Evolutionary conservation across 192 early-diverging fungal species (phyloP), one percentile per base, ranked within the genome.

Genomic region (Coemansia sp.): DNA sequence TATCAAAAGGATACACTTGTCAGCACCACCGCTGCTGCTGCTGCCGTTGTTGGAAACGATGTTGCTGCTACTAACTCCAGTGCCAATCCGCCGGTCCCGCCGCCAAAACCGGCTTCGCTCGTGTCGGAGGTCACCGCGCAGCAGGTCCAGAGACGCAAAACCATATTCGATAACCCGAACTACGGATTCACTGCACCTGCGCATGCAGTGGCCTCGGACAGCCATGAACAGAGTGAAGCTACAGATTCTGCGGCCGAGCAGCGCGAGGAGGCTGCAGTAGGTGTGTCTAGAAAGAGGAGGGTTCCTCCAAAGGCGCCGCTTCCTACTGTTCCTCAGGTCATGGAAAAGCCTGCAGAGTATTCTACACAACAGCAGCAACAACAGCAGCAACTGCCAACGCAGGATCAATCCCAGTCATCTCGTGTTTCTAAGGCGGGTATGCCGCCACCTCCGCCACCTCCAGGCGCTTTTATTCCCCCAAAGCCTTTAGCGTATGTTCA

Each of bases 131-230:
- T 41, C 32, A 41, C 13, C 3, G 45, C 56, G 5, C 57, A 26
- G 26, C 26, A 60, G 21, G 55, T 61, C 5, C 63, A 66, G 62
- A 58, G 85, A 61, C 69, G 77, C 19, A 85, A 78, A 48, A 88
- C 88, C 0, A 82, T 88, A 40, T 85, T 89, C 47, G 88, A 89
- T 54, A 87, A 80, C 39, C 78, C 78, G 21, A 74, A 62, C 22
- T 80, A 80, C 18, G 78, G 78, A 40, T 80, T 80, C 22, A 69
- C 78, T 0, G 78, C 69, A 1, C 68, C 78, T 6, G 65, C 68
- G n/a, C 51, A 54, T 54, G 51, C 26, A 3, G 26, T 26, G 51
- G 51, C 51, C 6, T 7, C 51, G 4, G 51, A 22, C 26, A 22
- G 22, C 51, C 61, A 52, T n/a, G 57, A 39, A 13, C 18, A 22